Evolutionary conservation across 371 early-diverging fungal genomes (phyloP).

Genomic region (Rhizopus sp.): DNA sequence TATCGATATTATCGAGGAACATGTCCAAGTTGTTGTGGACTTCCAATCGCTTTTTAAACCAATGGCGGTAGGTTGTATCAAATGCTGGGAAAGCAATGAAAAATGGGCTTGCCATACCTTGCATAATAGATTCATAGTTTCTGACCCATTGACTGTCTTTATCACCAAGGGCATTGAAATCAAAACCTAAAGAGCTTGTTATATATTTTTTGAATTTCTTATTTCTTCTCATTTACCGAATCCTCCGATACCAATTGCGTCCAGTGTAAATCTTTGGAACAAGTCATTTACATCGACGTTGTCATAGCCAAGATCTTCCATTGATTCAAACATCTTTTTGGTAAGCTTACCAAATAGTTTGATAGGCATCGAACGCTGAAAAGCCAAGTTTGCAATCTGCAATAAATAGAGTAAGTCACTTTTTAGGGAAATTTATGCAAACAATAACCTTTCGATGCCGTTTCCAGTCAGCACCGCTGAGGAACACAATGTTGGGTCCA

Average conservation of each 20-base stretch:
- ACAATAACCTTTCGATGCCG: conserved; percentile 26
- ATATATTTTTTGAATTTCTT: background rate
- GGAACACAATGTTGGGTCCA: conserved; percentile 30
- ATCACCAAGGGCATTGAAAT: conserved; percentile 34
- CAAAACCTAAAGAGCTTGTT: conserved; percentile 20
- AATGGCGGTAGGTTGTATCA: conserved; percentile 29
- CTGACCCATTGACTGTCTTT: conserved; percentile 28
- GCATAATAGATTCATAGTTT: conserved; percentile 28
- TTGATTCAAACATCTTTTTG: conserved; percentile 19
- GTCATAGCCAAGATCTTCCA: conserved; percentile 18
- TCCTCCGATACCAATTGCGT: conserved; percentile 41
- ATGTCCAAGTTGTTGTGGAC: conserved; percentile 17
- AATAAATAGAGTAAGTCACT: background rate
- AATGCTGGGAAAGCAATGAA: conserved; percentile 52
- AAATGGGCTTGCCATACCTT: conserved; percentile 30
- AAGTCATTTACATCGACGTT: conserved; percentile 24
- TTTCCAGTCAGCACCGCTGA: conserved; percentile 31
- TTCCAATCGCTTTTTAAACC: conserved; percentile 16
- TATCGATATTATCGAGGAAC: conserved; percentile 22
- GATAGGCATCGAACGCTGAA: conserved; percentile 40
- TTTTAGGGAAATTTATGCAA: background rate
- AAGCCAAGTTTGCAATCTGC: conserved; percentile 42
- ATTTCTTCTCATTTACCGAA: conserved; percentile 27
- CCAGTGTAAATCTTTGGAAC: conserved; percentile 34
- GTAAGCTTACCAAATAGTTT: conserved; percentile 31